Evolutionary conservation across 768 basidiomycete species (phyloP).

Genomic region (Hortiboletus flavorubellus): DNA sequence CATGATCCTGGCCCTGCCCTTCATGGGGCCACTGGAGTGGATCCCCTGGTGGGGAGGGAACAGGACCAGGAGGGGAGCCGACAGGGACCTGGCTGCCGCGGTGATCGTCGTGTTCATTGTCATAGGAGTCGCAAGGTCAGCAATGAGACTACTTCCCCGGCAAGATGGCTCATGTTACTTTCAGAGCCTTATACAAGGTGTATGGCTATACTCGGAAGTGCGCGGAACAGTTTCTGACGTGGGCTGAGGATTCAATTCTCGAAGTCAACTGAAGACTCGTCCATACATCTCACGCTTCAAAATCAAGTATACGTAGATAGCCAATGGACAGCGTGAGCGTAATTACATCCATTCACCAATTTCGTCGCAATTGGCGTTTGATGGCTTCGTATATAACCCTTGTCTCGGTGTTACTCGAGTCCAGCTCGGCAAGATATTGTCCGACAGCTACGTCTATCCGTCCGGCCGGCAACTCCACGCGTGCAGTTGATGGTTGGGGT

Average conservation of each 20-base stretch:
- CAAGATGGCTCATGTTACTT: constrained; percentile 10
- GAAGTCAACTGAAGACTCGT: constrained; percentile 55
- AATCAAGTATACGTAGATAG: constrained; percentile 18
- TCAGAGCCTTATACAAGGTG: constrained; percentile 67
- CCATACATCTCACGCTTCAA: constrained; percentile 6
- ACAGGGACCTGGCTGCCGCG: constrained; percentile 60
- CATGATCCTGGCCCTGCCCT: constrained; percentile 60
- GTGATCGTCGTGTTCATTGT: constrained; percentile 59
- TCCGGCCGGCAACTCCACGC: constrained; percentile 72
- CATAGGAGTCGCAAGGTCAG: constrained; percentile 61
- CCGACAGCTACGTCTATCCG: constrained; percentile 71
- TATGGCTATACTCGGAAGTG: constrained; percentile 60
- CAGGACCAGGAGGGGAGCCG: constrained; percentile 48
- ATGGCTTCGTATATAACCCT: constrained; percentile 63
- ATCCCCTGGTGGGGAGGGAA: constrained; percentile 62
- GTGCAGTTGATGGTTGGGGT: constrained; percentile 60
- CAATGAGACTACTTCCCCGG: background rate
- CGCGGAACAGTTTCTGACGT: constrained; percentile 57
- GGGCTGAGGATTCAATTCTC: constrained; percentile 77
- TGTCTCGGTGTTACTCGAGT: constrained; percentile 59
- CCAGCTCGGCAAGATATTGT: constrained; percentile 70
- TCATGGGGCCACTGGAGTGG: constrained; percentile 68
- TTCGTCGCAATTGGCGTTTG: constrained; percentile 65
- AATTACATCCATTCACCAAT: constrained; percentile 51
- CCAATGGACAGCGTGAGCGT: constrained; percentile 1